Base-by-base conservation (phyloP, 371 early-diverging fungal genomes). In the Mortierella sp. region DNA sequence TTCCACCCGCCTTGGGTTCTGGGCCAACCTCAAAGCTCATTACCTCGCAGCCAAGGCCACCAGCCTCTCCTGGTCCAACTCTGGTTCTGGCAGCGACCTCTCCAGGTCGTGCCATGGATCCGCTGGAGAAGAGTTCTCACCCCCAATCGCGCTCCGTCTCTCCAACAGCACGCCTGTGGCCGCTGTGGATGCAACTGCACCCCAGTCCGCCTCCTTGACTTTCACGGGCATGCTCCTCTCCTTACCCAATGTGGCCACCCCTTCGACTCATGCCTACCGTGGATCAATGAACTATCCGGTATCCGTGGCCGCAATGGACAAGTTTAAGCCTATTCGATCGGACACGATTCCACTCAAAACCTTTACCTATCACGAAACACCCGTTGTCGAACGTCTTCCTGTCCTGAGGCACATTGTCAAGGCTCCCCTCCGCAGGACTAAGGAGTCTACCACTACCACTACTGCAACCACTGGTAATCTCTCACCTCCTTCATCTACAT, bases 11-110 rank as follows among this genome's bases (percentile, higher is more conserved):
- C 69, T 83, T 31, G 86, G 86, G 21, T 85, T 85, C 69, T 85
- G 86, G 86, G 86, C 86, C 34, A 85, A 85, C 46, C 71, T 85
- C 54, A 85, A 85, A 59, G 86, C 86, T 16, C 86, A 85, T 19
- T 84, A 78, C 53, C 69, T 81, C n/a, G 75, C 86, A 4, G 74
- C 80, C 34, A 75, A 72, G 3, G 70, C 75, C 34, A 77, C 80
- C 51, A 71, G 46, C 34, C 69, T 82, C 73, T 72, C 79, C 19
- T 82, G 82, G 82, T n/a, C 71, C 19, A 21, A 55, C 61, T 24
- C 69, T 44, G 71, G 28, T 44, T 61, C 28, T 69, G 24, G 53
- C 48, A 64, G 34, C 57, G 48, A 70, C 48, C 28, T 24, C 26
- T n/a, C 31, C 0, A 31, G 74, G 6, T 70, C 73, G 21, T 53